Conservation (phyloP, 768 basidiomycete genomes). For the Guyanaporus albipodus region DNA sequence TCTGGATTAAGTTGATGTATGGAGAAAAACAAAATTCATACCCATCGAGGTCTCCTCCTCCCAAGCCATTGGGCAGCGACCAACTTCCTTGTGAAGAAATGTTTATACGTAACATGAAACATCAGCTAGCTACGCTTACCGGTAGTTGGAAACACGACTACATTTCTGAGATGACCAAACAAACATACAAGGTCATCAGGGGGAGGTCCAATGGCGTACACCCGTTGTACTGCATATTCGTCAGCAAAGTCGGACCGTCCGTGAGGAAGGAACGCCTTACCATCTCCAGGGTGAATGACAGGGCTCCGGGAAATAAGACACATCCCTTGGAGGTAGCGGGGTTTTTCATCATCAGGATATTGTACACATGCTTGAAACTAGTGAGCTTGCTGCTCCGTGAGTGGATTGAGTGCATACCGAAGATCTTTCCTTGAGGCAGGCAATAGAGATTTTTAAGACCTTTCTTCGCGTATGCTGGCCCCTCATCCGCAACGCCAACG, state of each 20-base stretch:
- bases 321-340: conserved; percentile 55
- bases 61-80: conserved; percentile 64
- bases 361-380: conserved; percentile 53
- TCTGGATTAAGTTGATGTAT: conserved; percentile 19
- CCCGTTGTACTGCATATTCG: conserved; percentile 53
- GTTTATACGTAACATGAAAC: not conserved
- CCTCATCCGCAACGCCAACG: conserved; percentile 83
- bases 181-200: conserved; percentile 39
- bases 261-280: conserved; percentile 30
- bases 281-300: conserved; percentile 72
- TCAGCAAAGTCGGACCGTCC: not conserved
- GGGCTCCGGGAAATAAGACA: conserved; percentile 69
- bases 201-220: conserved; percentile 67
- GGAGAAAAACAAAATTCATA: conserved; percentile 20
- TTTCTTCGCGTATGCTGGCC: conserved; percentile 53
- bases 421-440: conserved; percentile 58
- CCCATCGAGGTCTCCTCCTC: conserved; percentile 78
- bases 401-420: conserved; percentile 41
- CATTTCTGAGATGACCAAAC: conserved; percentile 60
- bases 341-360: conserved; percentile 42
- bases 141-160: conserved; percentile 63
- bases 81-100: conserved; percentile 43
- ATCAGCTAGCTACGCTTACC: conserved; percentile 36
- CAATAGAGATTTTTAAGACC: conserved; percentile 52
- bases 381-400: not conserved